Evolutionary conservation across 768 basidiomycete species (phyloP).

Genomic region (Pholiota molesta): DNA sequence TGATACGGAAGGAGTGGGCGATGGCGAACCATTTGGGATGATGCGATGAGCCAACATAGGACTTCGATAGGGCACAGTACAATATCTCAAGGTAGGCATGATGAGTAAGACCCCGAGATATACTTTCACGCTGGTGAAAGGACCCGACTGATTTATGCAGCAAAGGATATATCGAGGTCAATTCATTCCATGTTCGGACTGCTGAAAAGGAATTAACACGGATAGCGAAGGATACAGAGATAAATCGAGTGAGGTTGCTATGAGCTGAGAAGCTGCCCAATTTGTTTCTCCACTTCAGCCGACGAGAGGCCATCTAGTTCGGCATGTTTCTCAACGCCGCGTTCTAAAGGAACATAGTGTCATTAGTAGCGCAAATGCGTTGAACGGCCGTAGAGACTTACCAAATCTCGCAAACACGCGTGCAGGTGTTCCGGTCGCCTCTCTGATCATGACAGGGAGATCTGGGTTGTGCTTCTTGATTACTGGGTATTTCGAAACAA

Average conservation of each 20-base stretch:
- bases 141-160: neutral
- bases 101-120: neutral
- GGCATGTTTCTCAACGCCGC: constrained; percentile 79
- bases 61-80: neutral
- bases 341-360: constrained; percentile 48
- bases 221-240: neutral
- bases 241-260: constrained; percentile 24
- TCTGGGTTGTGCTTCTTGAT: constrained; percentile 87
- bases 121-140: neutral
- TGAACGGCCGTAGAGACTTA: constrained; percentile 42
- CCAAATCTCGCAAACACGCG: constrained; percentile 86
- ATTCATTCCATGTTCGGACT: neutral
- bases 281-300: constrained; percentile 70
- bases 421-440: constrained; percentile 79
- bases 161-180: neutral
- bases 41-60: neutral
- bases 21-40: neutral
- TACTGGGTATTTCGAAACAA: constrained; percentile 69
- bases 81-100: neutral
- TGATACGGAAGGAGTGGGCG: neutral
- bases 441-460: constrained; percentile 81
- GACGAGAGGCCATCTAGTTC: constrained; percentile 78
- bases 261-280: constrained; percentile 62
- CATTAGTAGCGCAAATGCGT: constrained; percentile 12
- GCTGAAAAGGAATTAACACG: constrained; percentile 4